These are phyloP conservation scores for Ophiosphaerella herpotricha DNA, from an alignment of 2,329 filamentous ascomycete genomes.

Conservation along the genomic window DNA sequence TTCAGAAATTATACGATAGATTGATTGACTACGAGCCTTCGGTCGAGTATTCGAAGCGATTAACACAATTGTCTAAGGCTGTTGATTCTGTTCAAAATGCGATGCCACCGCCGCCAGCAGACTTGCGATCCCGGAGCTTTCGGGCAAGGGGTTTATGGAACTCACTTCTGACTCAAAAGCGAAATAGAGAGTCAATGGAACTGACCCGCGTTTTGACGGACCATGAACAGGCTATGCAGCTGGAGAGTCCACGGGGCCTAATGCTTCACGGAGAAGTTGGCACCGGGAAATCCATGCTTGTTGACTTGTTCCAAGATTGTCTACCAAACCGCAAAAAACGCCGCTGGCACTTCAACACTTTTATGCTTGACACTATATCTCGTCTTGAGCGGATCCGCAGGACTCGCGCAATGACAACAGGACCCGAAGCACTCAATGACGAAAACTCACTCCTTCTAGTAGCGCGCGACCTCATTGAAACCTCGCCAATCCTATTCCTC, in stretches of 20 bases:
- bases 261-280: conserved; percentile 82
- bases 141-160: conserved; percentile 58
- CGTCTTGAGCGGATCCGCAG: conserved; percentile 69
- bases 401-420: conserved; percentile 28
- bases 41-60: conserved; percentile 67
- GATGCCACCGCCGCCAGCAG: conserved; percentile 39
- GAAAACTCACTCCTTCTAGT: conserved; percentile 75
- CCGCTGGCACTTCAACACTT: conserved; percentile 83
- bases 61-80: conserved; percentile 63
- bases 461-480: conserved; percentile 75
- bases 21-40: conserved; percentile 80
- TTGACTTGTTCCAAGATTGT: conserved; percentile 79
- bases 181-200: conserved; percentile 61
- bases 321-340: conserved; percentile 74
- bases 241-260: conserved; percentile 74
- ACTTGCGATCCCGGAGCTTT: conserved; percentile 22
- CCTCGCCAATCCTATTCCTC: conserved; percentile 75
- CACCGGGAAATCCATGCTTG: conserved; percentile 83
- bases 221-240: conserved; percentile 71
- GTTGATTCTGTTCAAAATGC: conserved; percentile 37
- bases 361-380: conserved; percentile 79
- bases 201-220: conserved; percentile 71
- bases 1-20: conserved; percentile 75
- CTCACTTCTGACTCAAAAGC: conserved; percentile 57
- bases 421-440: conserved; percentile 39